Conservation (phyloP, 192 early-diverging fungal species). For the Phycomyces blakesleeanus region DNA sequence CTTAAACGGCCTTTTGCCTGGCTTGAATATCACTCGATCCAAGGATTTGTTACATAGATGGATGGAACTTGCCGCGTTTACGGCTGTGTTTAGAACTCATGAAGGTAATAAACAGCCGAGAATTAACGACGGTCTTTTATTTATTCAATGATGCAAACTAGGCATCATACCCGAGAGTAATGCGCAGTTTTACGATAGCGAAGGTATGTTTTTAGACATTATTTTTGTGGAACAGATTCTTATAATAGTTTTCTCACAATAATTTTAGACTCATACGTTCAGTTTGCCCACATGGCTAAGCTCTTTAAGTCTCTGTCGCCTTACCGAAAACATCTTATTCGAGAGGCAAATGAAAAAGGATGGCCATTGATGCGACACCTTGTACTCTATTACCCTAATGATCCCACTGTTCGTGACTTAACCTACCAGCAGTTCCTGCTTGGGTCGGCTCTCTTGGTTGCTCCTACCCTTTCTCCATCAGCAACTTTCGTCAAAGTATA, state of each 20-base stretch:
- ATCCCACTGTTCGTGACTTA: conserved; percentile 25
- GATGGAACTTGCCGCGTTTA: conserved; percentile 42
- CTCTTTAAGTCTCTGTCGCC: conserved; percentile 26
- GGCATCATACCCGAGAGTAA: conserved; percentile 28
- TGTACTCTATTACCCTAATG: conserved; percentile 34
- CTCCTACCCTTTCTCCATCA: conserved; percentile 29
- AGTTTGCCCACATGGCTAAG: conserved; percentile 27
- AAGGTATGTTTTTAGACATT: conserved; percentile 20
- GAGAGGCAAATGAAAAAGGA: conserved; percentile 32
- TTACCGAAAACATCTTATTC: conserved; percentile 29
- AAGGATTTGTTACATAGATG: conserved; percentile 35
- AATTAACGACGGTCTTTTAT: background rate
- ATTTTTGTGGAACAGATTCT: background rate
- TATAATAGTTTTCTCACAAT: background rate
- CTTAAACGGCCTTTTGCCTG: conserved; percentile 20
- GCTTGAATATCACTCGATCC: conserved; percentile 19
- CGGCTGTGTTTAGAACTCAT: conserved; percentile 29
- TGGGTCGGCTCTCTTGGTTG: conserved; percentile 32
- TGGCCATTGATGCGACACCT: conserved; percentile 37
- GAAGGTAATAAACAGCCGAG: conserved; percentile 15
- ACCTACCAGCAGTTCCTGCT: conserved; percentile 42
- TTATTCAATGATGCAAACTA: background rate
- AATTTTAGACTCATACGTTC: conserved; percentile 22
- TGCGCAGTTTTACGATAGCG: conserved; percentile 40
- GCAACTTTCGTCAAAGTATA: conserved; percentile 35